Evolutionary conservation across 2,329 filamentous ascomycete species (phyloP), one percentile per base, ranked within the genome.

Genomic region (Chaetomium globosum): DNA sequence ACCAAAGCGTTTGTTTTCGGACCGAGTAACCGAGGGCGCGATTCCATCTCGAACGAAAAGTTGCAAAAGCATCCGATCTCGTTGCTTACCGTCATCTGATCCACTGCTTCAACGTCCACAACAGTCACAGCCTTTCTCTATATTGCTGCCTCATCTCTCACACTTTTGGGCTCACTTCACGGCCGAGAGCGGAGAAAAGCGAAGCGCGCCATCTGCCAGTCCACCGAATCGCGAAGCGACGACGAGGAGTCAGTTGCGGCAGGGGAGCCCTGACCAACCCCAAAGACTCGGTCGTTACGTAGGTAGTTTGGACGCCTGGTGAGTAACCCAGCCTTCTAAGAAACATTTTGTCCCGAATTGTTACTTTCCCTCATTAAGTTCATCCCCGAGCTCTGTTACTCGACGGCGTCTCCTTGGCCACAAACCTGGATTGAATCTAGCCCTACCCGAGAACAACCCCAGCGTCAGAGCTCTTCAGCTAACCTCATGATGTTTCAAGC

Each of bases 1-100:
- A 60, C 59, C 65, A 66, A 56, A 65, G 64, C 65, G 66, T 66
- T 61, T 67, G 59, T 63, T 68, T 70, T 69, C 59, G 63, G 54
- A 43, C 33, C 64, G n/a, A 65, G 30, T 19, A 31, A 21, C 30
- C 28, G 28, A 55, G 31, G 43, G 65, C 56, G 49, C 60, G 51
- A 52, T 59, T 26, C 49, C 31, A 43, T 46, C 33, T 53, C 33
- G 48, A 21, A 56, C 59, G 39, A 31, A 59, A 31, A 58, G 12
- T 16, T 12, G 19, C 26, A 28, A 28, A 59, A 6, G 19, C 61
- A 26, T 13, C 8, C 52, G 39, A 46, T 30, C 36, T 16, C 4
- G 10, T 33, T 39, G 30, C 48, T 36, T 28, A 10, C 30, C 21
- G 19, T 21, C 19, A 13, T 21, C 56, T 19, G 43, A 13, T 21